Conservation (phyloP, 352 stramenopile genomes). For the Globisporangium iwayamae region DNA sequence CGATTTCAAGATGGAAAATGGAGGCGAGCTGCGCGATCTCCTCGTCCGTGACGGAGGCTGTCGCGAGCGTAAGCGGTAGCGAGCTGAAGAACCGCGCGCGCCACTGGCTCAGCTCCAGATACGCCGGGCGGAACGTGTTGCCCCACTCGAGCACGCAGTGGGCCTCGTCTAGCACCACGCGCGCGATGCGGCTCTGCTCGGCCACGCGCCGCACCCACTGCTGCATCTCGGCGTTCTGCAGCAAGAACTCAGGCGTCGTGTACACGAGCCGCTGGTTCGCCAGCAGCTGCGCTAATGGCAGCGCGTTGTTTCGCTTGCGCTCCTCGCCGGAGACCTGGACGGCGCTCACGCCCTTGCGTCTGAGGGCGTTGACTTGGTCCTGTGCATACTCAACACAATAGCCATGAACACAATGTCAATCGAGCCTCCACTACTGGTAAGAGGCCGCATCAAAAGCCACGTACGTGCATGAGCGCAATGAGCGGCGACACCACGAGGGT, state of each 20-base stretch:
- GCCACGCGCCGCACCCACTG: conserved; percentile 32
- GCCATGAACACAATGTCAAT: neutral
- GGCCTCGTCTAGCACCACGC: conserved; percentile 75
- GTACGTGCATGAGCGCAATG: conserved; percentile 72
- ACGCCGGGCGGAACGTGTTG: conserved; percentile 68
- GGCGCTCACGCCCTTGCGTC: conserved; percentile 47
- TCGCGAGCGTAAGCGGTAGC: conserved; percentile 67
- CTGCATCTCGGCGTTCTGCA: conserved; percentile 58
- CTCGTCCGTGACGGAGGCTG: conserved; percentile 65
- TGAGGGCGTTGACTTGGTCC: conserved; percentile 72
- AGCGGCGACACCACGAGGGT: conserved; percentile 78
- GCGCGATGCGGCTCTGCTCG: conserved; percentile 26
- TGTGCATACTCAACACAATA: conserved; percentile 11
- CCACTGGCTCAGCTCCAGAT: conserved; percentile 63
- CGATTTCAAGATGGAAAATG: conserved; percentile 40
- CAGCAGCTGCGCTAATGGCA: conserved; percentile 35
- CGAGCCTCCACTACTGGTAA: neutral
- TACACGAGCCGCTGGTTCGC: conserved; percentile 59
- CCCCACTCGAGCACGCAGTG: conserved; percentile 82
- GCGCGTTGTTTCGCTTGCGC: conserved; percentile 12
- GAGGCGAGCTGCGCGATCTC: conserved; percentile 48
- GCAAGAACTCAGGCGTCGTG: conserved; percentile 77
- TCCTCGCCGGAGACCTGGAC: conserved; percentile 42
- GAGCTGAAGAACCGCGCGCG: conserved; percentile 36
- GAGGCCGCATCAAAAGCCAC: conserved; percentile 10